Evolutionary conservation across 495 filamentous ascomycete genomes (phyloP), one percentile per base, ranked within the genome.

Genomic region (Podospora pseudocomata): DNA sequence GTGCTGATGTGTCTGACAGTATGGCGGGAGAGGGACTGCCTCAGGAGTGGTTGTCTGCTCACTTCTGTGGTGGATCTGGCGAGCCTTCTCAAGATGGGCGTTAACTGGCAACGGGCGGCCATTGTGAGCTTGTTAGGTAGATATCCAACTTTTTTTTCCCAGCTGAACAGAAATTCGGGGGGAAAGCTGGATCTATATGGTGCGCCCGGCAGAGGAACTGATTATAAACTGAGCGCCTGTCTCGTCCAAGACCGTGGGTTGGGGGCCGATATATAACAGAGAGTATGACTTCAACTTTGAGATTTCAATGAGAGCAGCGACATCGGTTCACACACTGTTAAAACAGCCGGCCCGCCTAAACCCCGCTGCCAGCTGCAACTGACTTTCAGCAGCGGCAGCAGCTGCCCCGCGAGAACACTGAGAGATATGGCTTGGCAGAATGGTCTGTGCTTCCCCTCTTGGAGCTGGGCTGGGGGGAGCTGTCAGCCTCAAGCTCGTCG

Each of bases 1-100:
- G 56, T 79, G 66, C 78, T 76, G 61, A 84, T 71, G 66, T 71
- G 73, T 54, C 82, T 75, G 26, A 68, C 64, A 32, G 65, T 23
- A 23, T 23, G 64, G 9, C 66, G 64, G 19, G 72, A 59, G 54
- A 65, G 13, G 11, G 72, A 44, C 58, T 72, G 70, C 49, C 67
- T 68, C 26, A 72, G 20, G 3, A 66, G 39, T 32, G 71, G 63
- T 60, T 64, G 63, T 55, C 65, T 67, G 63, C 65, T 63, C 61
- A 75, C 23, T 13, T 63, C 58, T 3, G 68, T 56, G 49, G 44
- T 23, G 4, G 64, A 58, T 55, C 65, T 75, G n/a, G 68, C 57
- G 34, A 75, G 67, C 28, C 70, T 68, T 30, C 71, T 62, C 30
- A 77, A 54, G 15, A 66, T 58, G 3, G 75, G 73, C 34, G 74